Conservation (phyloP, 129 eudicot genomes). For the Escallonia herrerae region DNA sequence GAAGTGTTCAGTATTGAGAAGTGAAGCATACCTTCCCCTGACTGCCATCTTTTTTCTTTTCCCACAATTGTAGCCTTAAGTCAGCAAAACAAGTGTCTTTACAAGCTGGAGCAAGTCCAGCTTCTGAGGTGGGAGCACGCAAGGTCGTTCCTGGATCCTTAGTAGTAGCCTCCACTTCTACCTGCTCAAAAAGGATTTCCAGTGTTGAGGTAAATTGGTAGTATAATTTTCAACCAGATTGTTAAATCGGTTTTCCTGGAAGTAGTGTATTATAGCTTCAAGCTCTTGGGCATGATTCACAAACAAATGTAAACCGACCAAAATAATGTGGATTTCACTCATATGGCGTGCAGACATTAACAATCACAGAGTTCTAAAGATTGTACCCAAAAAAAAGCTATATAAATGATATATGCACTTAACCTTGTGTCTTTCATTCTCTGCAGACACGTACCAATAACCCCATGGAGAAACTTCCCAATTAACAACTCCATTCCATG, state of each 20-base stretch:
- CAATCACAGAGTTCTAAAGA: not conserved
- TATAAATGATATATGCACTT: not conserved
- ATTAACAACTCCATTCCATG: constrained; percentile 85
- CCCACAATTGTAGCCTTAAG: constrained; percentile 67
- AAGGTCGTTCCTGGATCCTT: constrained; percentile 75
- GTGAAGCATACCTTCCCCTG: constrained; percentile 63
- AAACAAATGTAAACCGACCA: not conserved
- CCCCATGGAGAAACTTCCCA: constrained; percentile 98
- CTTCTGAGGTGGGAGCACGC: constrained; percentile 87
- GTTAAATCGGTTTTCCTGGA: not conserved
- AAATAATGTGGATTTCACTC: not conserved
- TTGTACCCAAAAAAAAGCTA: not conserved
- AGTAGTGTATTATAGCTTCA: not conserved
- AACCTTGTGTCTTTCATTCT: constrained; percentile 73
- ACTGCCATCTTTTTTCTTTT: constrained; percentile 56
- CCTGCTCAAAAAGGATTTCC: constrained; percentile 34
- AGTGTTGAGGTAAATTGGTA: not conserved
- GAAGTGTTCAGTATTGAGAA: not conserved
- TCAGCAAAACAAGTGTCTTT: constrained; percentile 81
- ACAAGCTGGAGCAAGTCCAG: constrained; percentile 88
- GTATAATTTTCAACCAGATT: not conserved
- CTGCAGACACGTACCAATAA: constrained; percentile 63
- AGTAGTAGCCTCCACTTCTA: constrained; percentile 76
- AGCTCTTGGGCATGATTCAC: not conserved
- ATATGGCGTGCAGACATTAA: not conserved